phyloP scores from a whole-genome alignment of 805 yeast genomes.

The Maudiozyma saulgeensis region DNA sequence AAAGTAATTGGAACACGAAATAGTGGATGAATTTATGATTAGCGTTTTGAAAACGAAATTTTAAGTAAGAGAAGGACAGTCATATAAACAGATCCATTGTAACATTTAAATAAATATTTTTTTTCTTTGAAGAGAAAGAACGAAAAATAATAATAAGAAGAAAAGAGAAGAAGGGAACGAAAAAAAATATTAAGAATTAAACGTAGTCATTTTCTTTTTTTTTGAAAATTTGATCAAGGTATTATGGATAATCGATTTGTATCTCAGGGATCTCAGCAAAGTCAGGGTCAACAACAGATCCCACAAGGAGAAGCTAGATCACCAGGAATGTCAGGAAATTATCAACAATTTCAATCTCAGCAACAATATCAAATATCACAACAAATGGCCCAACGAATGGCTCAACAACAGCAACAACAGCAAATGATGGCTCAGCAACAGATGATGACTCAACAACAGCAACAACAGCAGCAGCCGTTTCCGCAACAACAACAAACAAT shows the following conservation, averaged over 20 bases:
- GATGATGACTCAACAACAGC: slow-evolving; percentile 1
- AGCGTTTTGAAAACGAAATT: no score
- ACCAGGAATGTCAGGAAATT: background rate
- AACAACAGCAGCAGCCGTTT: background rate
- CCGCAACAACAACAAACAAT: background rate
- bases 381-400: background rate
- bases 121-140: no score
- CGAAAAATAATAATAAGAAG: no score
- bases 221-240: no score
- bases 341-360: background rate
- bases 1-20: no score
- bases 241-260: background rate
- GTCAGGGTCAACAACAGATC: background rate
- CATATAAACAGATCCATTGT: no score
- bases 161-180: no score
- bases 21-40: no score
- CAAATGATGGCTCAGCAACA: background rate
- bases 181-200: no score
- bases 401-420: background rate
- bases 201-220: no score
- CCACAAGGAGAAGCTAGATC: background rate
- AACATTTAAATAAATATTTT: no score
- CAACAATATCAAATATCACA: background rate
- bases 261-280: background rate
- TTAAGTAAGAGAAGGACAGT: no score